These are phyloP conservation scores for Fonsecaea multimorphosa DNA, from an alignment of 2,329 filamentous ascomycete species.

Conservation along the genomic window DNA sequence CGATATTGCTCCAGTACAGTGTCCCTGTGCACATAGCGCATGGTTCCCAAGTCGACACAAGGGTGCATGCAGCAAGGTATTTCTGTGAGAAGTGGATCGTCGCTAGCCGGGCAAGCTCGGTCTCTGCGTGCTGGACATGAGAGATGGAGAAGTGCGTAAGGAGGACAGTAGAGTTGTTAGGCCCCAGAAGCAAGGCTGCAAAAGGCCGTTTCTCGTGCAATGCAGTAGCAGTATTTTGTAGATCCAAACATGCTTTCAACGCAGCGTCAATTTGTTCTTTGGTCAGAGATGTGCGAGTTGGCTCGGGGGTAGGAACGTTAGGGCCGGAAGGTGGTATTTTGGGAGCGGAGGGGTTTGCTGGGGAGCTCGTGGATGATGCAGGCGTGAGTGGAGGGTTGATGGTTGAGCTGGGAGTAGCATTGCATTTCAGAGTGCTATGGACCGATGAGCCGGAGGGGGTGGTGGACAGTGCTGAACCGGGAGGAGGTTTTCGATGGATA, in stretches of 20 bases:
- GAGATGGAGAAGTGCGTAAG: slow-evolving; percentile 59
- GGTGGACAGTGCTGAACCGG: not conserved
- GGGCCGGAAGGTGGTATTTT: slow-evolving; percentile 11
- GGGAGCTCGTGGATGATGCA: slow-evolving; percentile 22
- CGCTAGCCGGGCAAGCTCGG: slow-evolving; percentile 57
- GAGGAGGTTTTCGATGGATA: slow-evolving; percentile 32
- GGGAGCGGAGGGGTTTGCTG: not conserved
- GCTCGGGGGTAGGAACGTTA: not conserved
- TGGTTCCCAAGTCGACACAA: slow-evolving; percentile 62
- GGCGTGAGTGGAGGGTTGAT: slow-evolving; percentile 21
- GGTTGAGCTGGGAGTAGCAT: slow-evolving; percentile 14
- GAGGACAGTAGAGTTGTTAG: slow-evolving; percentile 58
- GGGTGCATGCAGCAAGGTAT: slow-evolving; percentile 57
- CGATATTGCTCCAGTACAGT: slow-evolving; percentile 61
- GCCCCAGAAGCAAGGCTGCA: slow-evolving; percentile 55
- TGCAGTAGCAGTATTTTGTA: slow-evolving; percentile 53
- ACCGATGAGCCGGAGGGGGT: slow-evolving; percentile 21
- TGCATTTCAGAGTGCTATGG: slow-evolving; percentile 22
- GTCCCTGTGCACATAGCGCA: slow-evolving; percentile 61
- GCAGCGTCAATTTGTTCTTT: slow-evolving; percentile 49
- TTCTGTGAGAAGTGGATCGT: slow-evolving; percentile 56
- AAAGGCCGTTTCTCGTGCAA: slow-evolving; percentile 58
- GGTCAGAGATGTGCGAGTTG: slow-evolving; percentile 42
- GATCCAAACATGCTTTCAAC: slow-evolving; percentile 48
- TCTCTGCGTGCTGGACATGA: slow-evolving; percentile 61